Percentiles rank a stretch among this genome's conserved stretches.
phyloP scores from a whole-genome alignment of 805 yeast genomes.

The Torulaspora microellipsoides region DNA sequence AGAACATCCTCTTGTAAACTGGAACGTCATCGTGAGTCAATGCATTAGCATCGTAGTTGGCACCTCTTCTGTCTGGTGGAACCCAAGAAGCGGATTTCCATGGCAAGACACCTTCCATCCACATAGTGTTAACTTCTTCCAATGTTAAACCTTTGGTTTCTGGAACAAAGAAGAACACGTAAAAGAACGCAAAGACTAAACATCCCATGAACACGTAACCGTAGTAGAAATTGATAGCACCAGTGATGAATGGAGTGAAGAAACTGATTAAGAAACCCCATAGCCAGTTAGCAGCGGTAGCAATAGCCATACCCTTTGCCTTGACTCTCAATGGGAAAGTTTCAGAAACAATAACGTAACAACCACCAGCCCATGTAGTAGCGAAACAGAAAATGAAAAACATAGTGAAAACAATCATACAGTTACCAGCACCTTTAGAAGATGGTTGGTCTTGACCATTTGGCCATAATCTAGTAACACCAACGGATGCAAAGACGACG shows the following conservation, averaged over 20 bases:
- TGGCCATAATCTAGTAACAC: slow-evolving; percentile 45
- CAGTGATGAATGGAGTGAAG: slow-evolving; percentile 66
- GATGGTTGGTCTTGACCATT: slow-evolving; percentile 41
- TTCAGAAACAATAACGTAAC: slow-evolving; percentile 61
- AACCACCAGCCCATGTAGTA: slow-evolving; percentile 71
- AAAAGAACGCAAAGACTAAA: slow-evolving; percentile 48
- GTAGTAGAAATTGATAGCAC: slow-evolving; percentile 59
- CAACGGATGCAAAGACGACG: slow-evolving; percentile 54
- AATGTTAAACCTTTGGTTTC: slow-evolving; percentile 76
- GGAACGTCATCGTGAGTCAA: slow-evolving; percentile 23
- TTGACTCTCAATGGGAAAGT: slow-evolving; percentile 69
- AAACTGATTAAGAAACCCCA: slow-evolving; percentile 67
- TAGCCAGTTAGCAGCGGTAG: slow-evolving; percentile 59
- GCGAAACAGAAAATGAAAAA: slow-evolving; percentile 69
- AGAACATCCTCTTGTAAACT: slow-evolving; percentile 18
- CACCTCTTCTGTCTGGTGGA: slow-evolving; percentile 33
- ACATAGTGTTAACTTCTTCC: slow-evolving; percentile 72
- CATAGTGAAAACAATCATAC: slow-evolving; percentile 68
- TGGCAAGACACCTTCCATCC: slow-evolving; percentile 37
- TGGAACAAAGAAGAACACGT: slow-evolving; percentile 63
- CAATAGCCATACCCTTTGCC: slow-evolving; percentile 51
- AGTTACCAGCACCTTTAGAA: slow-evolving; percentile 56
- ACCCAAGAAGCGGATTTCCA: slow-evolving; percentile 48
- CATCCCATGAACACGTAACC: slow-evolving; percentile 62
- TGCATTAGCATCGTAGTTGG: slow-evolving; percentile 15